Conservation (phyloP, 169 alveolate genomes). For the Eimeria sp. region DNA sequence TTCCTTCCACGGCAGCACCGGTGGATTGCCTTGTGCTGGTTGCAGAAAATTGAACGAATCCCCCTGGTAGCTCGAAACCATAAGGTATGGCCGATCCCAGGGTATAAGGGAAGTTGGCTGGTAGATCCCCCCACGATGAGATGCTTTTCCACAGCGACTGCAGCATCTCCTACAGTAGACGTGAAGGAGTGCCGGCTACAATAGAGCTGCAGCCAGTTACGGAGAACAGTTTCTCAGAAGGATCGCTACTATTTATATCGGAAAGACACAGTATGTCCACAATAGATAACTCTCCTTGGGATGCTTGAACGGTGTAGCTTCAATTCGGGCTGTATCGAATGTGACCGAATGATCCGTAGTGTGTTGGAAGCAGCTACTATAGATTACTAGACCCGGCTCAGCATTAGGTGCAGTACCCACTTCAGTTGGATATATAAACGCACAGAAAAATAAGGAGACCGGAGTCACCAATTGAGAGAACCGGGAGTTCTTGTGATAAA, state of each 20-base stretch:
- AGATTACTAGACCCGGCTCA: not conserved
- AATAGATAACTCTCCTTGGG: not conserved
- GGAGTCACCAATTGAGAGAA: not conserved
- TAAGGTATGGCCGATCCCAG: conserved; percentile 61
- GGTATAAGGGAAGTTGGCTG: conserved; percentile 48
- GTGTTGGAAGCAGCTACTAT: not conserved
- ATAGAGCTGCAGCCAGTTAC: conserved; percentile 8
- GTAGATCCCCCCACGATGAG: conserved; percentile 70
- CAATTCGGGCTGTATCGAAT: not conserved
- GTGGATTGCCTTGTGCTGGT: conserved; percentile 47
- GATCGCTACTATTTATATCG: not conserved
- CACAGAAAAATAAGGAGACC: not conserved
- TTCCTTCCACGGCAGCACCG: not conserved
- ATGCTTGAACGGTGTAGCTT: not conserved
- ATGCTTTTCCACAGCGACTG: conserved; percentile 72
- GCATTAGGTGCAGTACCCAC: conserved; percentile 27
- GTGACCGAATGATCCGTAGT: not conserved
- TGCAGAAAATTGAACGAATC: conserved; percentile 48
- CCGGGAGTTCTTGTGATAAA: conserved; percentile 16
- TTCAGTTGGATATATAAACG: not conserved
- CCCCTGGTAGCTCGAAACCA: conserved; percentile 62
- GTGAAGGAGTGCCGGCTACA: conserved; percentile 39
- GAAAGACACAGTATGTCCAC: not conserved
- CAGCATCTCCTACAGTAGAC: conserved; percentile 49
- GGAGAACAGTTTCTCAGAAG: conserved; percentile 3